Evolutionary conservation across 129 eudicot species (phyloP), one percentile per base, ranked within the genome.

Genomic region (Flaveria robusta): DNA sequence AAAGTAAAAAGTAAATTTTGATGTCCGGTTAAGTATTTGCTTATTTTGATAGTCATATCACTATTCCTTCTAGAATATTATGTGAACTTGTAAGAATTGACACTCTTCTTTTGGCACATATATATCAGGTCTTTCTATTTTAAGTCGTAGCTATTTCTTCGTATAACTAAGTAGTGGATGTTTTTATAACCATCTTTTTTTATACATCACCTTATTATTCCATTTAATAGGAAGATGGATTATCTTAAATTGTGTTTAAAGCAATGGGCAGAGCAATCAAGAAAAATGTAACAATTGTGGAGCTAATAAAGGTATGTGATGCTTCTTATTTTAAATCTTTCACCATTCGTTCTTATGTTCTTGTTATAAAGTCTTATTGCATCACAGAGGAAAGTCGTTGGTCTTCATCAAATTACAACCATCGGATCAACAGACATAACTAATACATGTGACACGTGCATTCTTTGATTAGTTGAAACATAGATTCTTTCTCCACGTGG

Each of bases 261-360:
- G 98, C 98, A 65, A 92, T 90, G 98, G 98, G 98, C 54, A 85
- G 98, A 76, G 98, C 98, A 27, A 92, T 92, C 85, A 92, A 90
- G 77, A 90, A 92, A 66, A 90, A 96, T 27, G 92, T 92, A 1
- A 90, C 98, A 34, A 92, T 92, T 62, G 96, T 90, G 87, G 98
- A 92, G 88, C 75, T 92, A 59, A 86, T 92, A 68, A 92, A 92
- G 98, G 96, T 90, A 71, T 26, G 37, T 70, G 52, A 31, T 81
- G 42, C n/a, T 31, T 34, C 42, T 5, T 13, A 7, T 16, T 19
- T 5, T 2, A 3, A 22, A 22, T 59, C 10, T 54, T 45, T 19
- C 10, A 24, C 19, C 37, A 47, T 14, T 29, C 71, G 19, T 75
- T 20, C 10, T 47, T 24, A 72, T 65, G 11, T 16, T 60, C 54